Conservation (phyloP, 2,329 filamentous ascomycete species). For the Colletotrichum eleusines region DNA sequence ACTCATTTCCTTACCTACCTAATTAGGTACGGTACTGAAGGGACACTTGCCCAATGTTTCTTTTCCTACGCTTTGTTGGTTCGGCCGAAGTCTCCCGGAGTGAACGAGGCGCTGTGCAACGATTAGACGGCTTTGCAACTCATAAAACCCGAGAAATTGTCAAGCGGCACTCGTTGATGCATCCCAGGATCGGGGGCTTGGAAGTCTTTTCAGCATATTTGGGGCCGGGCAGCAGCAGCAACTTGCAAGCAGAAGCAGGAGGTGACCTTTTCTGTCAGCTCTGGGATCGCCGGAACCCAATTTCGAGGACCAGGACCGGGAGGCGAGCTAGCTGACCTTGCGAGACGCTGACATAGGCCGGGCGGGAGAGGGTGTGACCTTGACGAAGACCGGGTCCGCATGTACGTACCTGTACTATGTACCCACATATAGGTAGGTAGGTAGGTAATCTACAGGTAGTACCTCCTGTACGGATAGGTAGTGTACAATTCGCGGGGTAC, state of each 20-base stretch:
- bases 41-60: not conserved
- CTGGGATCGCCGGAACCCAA: slow-evolving; percentile 5
- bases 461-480: no score
- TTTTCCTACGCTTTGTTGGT: slow-evolving; percentile 5
- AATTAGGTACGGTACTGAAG: no score
- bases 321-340: slow-evolving; percentile 4
- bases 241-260: not conserved
- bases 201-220: not conserved
- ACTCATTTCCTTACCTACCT: not conserved
- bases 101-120: not conserved
- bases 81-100: slow-evolving; percentile 6
- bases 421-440: no score
- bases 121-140: slow-evolving; percentile 10
- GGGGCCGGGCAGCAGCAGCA: not conserved
- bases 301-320: not conserved
- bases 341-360: slow-evolving; percentile 12
- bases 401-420: not conserved
- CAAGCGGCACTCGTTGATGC: not conserved
- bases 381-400: not conserved
- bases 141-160: not conserved
- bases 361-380: slow-evolving; percentile 13
- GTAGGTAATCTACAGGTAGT: slow-evolving; percentile 16
- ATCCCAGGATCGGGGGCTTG: not conserved
- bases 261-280: not conserved
- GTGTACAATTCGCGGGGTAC: slow-evolving; percentile 21